A percentile compares a stretch with the other conserved stretches of the same genome.
These are phyloP conservation scores for Pythium grandisporangium DNA, from an alignment of 352 stramenopile genomes.

Conservation along the genomic window DNA sequence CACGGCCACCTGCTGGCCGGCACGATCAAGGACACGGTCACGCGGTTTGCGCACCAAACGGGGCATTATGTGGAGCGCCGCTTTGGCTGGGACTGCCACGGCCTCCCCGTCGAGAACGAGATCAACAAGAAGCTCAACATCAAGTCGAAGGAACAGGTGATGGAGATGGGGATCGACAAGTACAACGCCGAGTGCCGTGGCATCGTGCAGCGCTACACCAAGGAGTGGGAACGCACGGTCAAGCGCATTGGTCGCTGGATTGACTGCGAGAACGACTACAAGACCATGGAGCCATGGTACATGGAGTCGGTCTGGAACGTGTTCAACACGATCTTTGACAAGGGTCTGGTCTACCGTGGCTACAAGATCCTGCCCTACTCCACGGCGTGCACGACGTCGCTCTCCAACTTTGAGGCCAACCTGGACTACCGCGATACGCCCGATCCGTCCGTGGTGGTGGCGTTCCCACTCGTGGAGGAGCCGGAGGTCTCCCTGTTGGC, in stretches of 20 bases:
- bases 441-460: slow-evolving; percentile 97
- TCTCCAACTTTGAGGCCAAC: slow-evolving; percentile 99
- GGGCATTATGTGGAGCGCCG: slow-evolving; percentile 95
- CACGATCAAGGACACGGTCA: slow-evolving; percentile 99
- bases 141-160: slow-evolving; percentile 95
- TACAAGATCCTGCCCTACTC: slow-evolving; percentile 99
- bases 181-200: slow-evolving; percentile 98
- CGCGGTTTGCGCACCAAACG: slow-evolving; percentile 98
- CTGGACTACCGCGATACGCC: slow-evolving; percentile 99
- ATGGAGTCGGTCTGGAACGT: slow-evolving; percentile 99
- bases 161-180: slow-evolving; percentile 96
- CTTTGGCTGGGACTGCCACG: slow-evolving; percentile 99
- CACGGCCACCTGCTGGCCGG: slow-evolving; percentile 98
- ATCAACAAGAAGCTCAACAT: slow-evolving; percentile 99
- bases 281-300: slow-evolving; percentile 99
- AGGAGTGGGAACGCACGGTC: slow-evolving; percentile 98
- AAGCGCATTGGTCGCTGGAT: slow-evolving; percentile 99
- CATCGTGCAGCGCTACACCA: slow-evolving; percentile 98
- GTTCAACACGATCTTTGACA: slow-evolving; percentile 97
- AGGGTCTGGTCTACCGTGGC: slow-evolving; percentile 97
- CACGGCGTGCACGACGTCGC: slow-evolving; percentile 95
- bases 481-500: slow-evolving; percentile 85
- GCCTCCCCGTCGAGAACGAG: slow-evolving; percentile 98
- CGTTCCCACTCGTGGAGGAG: slow-evolving; percentile 91
- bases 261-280: slow-evolving; percentile 99